Evolutionary conservation across 768 basidiomycete genomes (phyloP), one percentile per base, ranked within the genome.

Genomic region (Pisolithus marmoratus): DNA sequence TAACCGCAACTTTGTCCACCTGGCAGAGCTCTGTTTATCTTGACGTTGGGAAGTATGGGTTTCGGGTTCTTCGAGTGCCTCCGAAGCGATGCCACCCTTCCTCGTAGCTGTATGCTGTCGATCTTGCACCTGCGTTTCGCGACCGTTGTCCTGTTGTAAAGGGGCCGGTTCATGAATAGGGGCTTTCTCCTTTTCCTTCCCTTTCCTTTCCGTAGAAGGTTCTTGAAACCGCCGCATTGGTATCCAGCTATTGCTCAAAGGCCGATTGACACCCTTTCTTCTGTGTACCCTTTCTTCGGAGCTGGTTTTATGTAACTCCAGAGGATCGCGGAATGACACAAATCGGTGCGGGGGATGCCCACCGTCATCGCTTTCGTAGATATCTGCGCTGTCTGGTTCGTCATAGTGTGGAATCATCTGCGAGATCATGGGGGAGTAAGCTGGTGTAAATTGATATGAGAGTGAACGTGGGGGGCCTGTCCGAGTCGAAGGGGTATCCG

Each of bases 391-490:
- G 41, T 70, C 58, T 42, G 56, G 63, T 23, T 59, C 65, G 48
- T 59, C 60, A 36, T 63, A 63, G 24, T 61, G 53, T 9, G 59
- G 61, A 2, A 68, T 44, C 55, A 41, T 59, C 51, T 40, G 61
- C 61, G 24, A 74, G 68, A 55, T 48, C 11, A 58, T 37, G 8
- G 68, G 66, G 1, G 82, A 76, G 19, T 63, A 67, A 2, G 81
- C 72, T 29, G 77, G 67, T 8, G 81, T 75, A 59, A 84, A 83
- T 26, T 78, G 77, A 61, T 80, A 85, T 3, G 85, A 85, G 24
- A 88, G 70, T 0, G 87, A 85, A 38, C 87, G 77, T 4, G 87
- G 87, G 29, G 86, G 85, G 12, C 87, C 87, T 4, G 86, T 88
- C 48, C 87, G 74, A 46, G 72, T 71, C 6, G 84, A 79, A 23